Percentiles rank a stretch among this genome's conserved stretches.
Evolutionary conservation across 2,329 filamentous ascomycete species (phyloP).

Genomic region (Didymella keratinophila): DNA sequence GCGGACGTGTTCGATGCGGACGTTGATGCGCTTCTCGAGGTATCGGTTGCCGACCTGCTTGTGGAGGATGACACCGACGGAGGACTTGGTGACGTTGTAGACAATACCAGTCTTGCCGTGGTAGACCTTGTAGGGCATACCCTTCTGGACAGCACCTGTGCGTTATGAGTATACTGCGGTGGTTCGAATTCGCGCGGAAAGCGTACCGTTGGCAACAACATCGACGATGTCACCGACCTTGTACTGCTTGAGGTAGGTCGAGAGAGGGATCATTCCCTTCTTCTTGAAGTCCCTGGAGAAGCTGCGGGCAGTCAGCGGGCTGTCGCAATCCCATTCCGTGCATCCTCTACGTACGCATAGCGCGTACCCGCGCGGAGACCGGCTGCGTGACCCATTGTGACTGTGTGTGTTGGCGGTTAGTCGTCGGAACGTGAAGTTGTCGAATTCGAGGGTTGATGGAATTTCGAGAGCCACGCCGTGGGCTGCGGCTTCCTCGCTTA

Average conservation of each 20-base stretch:
- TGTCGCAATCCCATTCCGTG: conserved; percentile 14
- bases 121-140: conserved; percentile 99
- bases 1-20: conserved; percentile 96
- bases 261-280: conserved; percentile 91
- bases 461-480: conserved; percentile 19
- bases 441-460: conserved; percentile 2
- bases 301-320: conserved; percentile 38
- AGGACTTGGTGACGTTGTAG: conserved; percentile 99
- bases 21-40: conserved; percentile 99
- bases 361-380: conserved; percentile 55
- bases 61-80: conserved; percentile 95
- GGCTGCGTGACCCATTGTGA: conserved; percentile 58
- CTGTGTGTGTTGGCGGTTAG: conserved; percentile 22
- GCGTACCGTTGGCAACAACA: conserved; percentile 97
- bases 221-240: conserved; percentile 99
- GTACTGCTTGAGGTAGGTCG: conserved; percentile 94
- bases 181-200: conserved; percentile 48
- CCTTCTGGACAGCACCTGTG: conserved; percentile 50
- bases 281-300: conserved; percentile 95
- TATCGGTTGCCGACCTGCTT: conserved; percentile 99
- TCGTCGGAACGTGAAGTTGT: conserved; percentile 13
- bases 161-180: conserved; percentile 21
- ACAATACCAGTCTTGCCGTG: conserved; percentile 94
- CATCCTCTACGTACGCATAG: conserved; percentile 48
- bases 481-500: conserved; percentile 21